Base-by-base conservation (phyloP, 2,329 filamentous ascomycete genomes). In the Botryotinia convoluta region DNA sequence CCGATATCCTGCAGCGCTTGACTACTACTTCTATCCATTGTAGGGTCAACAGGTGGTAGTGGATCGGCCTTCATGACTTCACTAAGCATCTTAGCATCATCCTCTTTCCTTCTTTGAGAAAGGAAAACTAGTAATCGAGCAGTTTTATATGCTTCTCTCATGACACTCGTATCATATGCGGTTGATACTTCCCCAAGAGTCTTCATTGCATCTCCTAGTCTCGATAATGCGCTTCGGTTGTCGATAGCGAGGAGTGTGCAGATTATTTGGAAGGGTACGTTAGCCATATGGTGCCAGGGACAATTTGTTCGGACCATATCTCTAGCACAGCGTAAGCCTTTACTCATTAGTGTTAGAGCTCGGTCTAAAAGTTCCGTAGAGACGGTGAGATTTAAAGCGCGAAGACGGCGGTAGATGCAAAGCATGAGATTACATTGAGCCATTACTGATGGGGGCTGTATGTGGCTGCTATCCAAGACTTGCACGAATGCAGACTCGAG, bases 281-380 rank as follows among this genome's bases (percentile, higher is more conserved):
- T 75, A 26, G 74, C 74, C n/a, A 75, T 62, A 22, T 75, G 73
- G 18, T 65, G 69, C 73, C 73, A 75, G 5, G 74, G 74, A n/a
- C 37, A 72, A 4, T 9, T 51, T 8, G 32, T 44, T 29, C 16
- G 20, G n/a, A 16, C 45, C 60, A 73, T 45, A 7, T 44, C 45
- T 45, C 72, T 29, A 7, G 72, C 72, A 35, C 65, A 73, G 6
- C 59, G 26, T 14, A 73, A 35, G 5, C n/a, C 57, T 29, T 63
- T 39, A 29, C 32, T 42, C 26, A 72, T 69, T 4, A 73, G 45
- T 3, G 35, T 7, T 1, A 73, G 20, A 20, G 48, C 57, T 22
- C 71, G 39, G 4, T 42, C 59, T n/a, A 72, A 12, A 5, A 67
- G 44, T 7, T 67, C 61, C 1, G 44, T 4, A 1, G 44, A 35